Evolutionary conservation across 2,329 filamentous ascomycete genomes (phyloP).

Genomic region (Verticillium klebahnii): DNA sequence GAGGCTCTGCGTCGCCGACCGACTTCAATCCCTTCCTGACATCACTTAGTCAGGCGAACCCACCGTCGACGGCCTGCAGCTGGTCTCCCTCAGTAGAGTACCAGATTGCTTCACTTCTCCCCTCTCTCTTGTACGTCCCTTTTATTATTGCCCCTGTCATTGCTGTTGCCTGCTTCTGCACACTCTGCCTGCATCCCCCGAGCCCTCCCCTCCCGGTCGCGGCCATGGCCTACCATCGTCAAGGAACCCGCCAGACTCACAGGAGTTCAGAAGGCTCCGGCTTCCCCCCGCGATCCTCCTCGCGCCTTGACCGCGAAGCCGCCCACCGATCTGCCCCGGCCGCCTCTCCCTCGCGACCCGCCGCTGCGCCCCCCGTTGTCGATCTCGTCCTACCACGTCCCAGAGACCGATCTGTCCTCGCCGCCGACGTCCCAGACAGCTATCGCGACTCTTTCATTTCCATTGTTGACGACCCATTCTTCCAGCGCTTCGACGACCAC

Average conservation of each 20-base stretch:
- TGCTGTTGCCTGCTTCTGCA: not conserved
- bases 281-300: slow-evolving; percentile 9
- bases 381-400: slow-evolving; percentile 13
- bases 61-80: not conserved
- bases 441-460: slow-evolving; percentile 46
- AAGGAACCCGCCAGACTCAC: slow-evolving; percentile 14
- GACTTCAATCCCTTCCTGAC: not conserved
- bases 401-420: slow-evolving; percentile 2
- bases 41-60: slow-evolving; percentile 1
- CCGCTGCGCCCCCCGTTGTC: slow-evolving; percentile 2
- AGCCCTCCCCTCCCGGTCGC: slow-evolving; percentile 5
- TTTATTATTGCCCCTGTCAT: not conserved
- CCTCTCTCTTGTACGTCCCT: not conserved
- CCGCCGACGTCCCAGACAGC: slow-evolving; percentile 19
- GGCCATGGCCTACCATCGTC: slow-evolving; percentile 13
- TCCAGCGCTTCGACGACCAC: slow-evolving; percentile 39
- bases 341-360: slow-evolving; percentile 9
- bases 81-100: not conserved
- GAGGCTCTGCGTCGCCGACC: not conserved
- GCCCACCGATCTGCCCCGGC: slow-evolving; percentile 15
- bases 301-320: slow-evolving; percentile 10
- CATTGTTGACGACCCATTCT: slow-evolving; percentile 52
- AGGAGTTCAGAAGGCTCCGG: slow-evolving; percentile 14
- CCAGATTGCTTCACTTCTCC: not conserved
- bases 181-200: not conserved